Evolutionary conservation across 148 eudicot species (phyloP).

Genomic region (Heliamphora exappendiculata): DNA sequence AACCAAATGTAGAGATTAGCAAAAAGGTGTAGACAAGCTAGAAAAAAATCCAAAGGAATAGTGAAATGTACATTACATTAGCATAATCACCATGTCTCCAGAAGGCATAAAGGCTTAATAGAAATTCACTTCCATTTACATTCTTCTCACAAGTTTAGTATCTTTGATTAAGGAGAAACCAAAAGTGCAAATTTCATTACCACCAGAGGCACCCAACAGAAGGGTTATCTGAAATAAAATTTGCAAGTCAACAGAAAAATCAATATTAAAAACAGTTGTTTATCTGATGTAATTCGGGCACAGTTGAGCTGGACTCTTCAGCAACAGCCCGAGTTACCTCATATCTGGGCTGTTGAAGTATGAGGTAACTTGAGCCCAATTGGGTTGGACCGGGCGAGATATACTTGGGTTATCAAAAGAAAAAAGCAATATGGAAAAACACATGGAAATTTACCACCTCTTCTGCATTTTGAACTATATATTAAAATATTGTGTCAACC

Average conservation of each 20-base stretch:
- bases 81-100: background rate
- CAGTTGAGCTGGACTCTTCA: too few species aligned
- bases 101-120: background rate
- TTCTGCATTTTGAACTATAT: conserved; percentile 21
- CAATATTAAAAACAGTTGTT: conserved; percentile 5
- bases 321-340: too few species aligned
- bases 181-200: background rate
- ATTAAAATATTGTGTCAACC: conserved; percentile 36
- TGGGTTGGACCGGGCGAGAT: too few species aligned
- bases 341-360: too few species aligned
- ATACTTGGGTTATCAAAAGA: too few species aligned
- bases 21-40: background rate
- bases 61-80: background rate
- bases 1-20: too few species aligned
- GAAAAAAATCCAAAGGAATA: background rate
- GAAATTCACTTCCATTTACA: background rate
- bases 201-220: conserved; percentile 4
- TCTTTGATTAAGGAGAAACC: background rate
- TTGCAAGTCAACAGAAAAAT: conserved; percentile 10
- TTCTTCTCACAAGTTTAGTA: background rate
- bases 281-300: too few species aligned
- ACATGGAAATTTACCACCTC: conserved; percentile 10
- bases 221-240: conserved; percentile 5
- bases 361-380: too few species aligned
- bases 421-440: too few species aligned